Evolutionary conservation across 495 filamentous ascomycete genomes (phyloP), one percentile per base, ranked within the genome.

Genomic region (Podospora pseudopauciseta): DNA sequence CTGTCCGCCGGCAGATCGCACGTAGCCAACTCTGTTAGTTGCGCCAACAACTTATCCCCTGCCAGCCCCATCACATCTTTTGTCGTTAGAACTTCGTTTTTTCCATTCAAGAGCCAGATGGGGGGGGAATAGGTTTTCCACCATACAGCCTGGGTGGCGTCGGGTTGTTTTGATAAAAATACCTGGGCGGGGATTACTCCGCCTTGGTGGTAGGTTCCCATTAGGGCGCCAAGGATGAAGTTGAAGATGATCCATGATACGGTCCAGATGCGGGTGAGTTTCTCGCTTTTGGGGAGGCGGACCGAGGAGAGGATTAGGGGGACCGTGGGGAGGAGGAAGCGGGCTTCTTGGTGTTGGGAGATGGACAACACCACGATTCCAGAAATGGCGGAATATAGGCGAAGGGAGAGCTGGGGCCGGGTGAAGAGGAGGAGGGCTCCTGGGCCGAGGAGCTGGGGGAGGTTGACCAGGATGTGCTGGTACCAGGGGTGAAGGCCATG

Each of bases 71-170:
- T 97, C 27, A 97, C 79, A 73, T 97, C 92, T 15, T 78, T 79
- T 0, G 93, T 97, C n/a, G 78, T 79, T 59, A 94, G 74, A 16
- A 86, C 80, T 67, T 85, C 85, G 68, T 88, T 88, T 72, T 90
- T 89, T 9, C 90, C 86, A 66, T 94, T 92, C 27, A 98, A 82
- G 19, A 99, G 83, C 93, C 95, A 98, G 23, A 91, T 88, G 0
- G 95, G 95, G 6, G 95, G 95, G 70, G 89, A 91, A 77, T 99
- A 99, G 0, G 96, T 98, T 73, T 96, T 97, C 95, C 95, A 99
- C 94, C 94, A 99, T 64, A 96, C 83, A 3, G 91, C 91, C 13
- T 90, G 84, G 5, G 85, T 86, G n/a, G 87, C 85, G 63, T 86
- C 82, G 19, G 78, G 85, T 73, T 87, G 85, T 39, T 81, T 83